Conservation (phyloP, 768 basidiomycete species). For the Pleurotus giganteus region DNA sequence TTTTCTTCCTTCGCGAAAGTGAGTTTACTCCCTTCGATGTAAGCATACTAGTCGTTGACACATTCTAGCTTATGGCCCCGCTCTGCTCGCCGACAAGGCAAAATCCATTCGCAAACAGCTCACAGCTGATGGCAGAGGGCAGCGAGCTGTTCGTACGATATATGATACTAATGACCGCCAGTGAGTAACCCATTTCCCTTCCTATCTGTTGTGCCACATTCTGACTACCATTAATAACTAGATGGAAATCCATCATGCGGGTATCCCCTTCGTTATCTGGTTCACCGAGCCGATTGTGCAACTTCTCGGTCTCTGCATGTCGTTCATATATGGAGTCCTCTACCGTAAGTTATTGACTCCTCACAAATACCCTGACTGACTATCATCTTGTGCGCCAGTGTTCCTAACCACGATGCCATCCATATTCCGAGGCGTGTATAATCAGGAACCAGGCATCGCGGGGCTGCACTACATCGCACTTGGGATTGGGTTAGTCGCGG, state of each 20-base stretch:
- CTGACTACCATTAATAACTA: conserved; percentile 22
- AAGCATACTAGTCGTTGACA: conserved; percentile 21
- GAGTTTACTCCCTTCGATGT: conserved; percentile 16
- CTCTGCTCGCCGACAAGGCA: conserved; percentile 51
- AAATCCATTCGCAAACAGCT: conserved; percentile 37
- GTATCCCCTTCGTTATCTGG: conserved; percentile 58
- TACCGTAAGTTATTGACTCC: conserved; percentile 40
- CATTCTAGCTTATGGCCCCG: conserved; percentile 42
- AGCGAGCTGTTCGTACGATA: conserved; percentile 42
- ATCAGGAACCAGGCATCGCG: conserved; percentile 52
- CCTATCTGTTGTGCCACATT: neutral
- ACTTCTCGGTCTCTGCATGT: conserved; percentile 65
- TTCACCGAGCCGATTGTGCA: conserved; percentile 63
- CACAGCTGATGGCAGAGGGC: conserved; percentile 44
- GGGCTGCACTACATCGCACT: conserved; percentile 73
- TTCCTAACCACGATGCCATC: conserved; percentile 63
- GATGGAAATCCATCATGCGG: conserved; percentile 50
- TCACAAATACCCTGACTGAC: neutral
- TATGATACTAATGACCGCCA: conserved; percentile 42
- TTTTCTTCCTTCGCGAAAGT: conserved; percentile 67
- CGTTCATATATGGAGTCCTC: conserved; percentile 62
- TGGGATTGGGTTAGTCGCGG: conserved; percentile 55
- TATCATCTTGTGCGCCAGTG: conserved; percentile 33
- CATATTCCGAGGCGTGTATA: conserved; percentile 56
- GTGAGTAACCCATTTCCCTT: conserved; percentile 28